Conservation (phyloP, 352 stramenopile species). For the Phytophthora capsici region DNA sequence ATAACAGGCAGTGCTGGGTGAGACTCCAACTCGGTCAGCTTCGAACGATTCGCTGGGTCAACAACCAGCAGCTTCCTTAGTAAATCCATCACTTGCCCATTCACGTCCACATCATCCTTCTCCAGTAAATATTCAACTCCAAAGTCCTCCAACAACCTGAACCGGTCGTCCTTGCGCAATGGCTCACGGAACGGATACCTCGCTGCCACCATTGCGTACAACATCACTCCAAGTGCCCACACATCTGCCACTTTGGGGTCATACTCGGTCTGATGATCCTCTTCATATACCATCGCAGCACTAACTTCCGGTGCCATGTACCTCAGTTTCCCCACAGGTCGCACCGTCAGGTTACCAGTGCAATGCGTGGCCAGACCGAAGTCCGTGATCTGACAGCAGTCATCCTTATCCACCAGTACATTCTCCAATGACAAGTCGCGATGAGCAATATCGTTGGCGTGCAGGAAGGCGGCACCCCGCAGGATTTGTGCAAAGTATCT, state of each 20-base stretch:
- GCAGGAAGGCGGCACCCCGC: constrained; percentile 70
- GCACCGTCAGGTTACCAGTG: constrained; percentile 30
- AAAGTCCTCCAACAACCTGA: constrained; percentile 59
- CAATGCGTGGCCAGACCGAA: constrained; percentile 72
- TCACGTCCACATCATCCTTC: constrained; percentile 66
- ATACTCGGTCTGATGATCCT: constrained; percentile 40
- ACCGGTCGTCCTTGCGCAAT: constrained; percentile 59
- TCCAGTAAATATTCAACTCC: constrained; percentile 73
- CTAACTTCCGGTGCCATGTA: constrained; percentile 85
- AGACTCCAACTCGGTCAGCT: constrained; percentile 44
- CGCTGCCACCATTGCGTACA: constrained; percentile 74
- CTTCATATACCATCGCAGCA: constrained; percentile 32
- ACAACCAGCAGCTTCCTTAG: constrained; percentile 62
- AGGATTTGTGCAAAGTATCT: constrained; percentile 78
- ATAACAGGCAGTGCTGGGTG: constrained; percentile 44
- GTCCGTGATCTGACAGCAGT: constrained; percentile 81
- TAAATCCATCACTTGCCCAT: constrained; percentile 55
- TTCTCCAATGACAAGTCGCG: constrained; percentile 87
- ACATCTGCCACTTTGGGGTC: constrained; percentile 72
- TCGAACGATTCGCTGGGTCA: constrained; percentile 51
- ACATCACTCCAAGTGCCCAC: constrained; percentile 85
- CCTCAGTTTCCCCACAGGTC: constrained; percentile 72
- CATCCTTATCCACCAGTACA: constrained; percentile 69
- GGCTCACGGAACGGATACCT: constrained; percentile 73
- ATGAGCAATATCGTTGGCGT: constrained; percentile 78